Conservation (phyloP, 805 yeast species). For the Ogataea sp. region DNA sequence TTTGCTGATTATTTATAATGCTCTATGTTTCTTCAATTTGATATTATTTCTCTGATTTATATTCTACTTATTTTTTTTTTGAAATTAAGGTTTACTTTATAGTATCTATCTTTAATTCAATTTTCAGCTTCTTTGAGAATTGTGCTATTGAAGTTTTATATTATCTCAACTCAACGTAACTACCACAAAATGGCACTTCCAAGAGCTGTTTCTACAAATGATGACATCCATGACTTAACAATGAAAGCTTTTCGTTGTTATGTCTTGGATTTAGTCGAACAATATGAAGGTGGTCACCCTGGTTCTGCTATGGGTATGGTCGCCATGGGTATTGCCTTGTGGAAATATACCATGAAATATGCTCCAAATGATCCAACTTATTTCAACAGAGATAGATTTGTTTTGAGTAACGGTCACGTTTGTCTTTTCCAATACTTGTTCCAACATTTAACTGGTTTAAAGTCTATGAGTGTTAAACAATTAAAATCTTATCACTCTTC, state of each 20-base stretch:
- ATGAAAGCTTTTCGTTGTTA: conserved; percentile 20
- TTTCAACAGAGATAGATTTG: conserved; percentile 94
- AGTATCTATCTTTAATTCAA: not conserved
- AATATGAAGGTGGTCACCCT: conserved; percentile 69
- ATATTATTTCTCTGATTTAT: not conserved
- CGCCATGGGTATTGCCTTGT: conserved; percentile 95
- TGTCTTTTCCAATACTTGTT: conserved; percentile 82
- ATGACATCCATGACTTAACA: conserved; percentile 19
- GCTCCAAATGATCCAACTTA: conserved; percentile 88
- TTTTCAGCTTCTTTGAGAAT: not conserved
- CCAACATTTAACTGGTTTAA: conserved; percentile 82
- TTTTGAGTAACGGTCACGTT: conserved; percentile 94
- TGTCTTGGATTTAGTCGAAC: conserved; percentile 19
- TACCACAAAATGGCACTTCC: conserved; percentile 13
- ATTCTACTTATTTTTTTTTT: too few relatives aligned
- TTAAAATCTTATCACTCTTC: conserved; percentile 41
- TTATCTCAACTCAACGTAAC: not conserved
- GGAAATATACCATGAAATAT: conserved; percentile 83
- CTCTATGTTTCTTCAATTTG: not conserved
- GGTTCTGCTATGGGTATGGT: conserved; percentile 64
- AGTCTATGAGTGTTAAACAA: conserved; percentile 30
- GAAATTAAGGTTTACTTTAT: not conserved
- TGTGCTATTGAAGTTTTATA: not conserved
- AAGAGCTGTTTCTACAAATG: conserved; percentile 17
- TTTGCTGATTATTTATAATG: too few relatives aligned